phyloP scores from a whole-genome alignment of 495 filamentous ascomycete species.

The Acidiella bohemica region DNA sequence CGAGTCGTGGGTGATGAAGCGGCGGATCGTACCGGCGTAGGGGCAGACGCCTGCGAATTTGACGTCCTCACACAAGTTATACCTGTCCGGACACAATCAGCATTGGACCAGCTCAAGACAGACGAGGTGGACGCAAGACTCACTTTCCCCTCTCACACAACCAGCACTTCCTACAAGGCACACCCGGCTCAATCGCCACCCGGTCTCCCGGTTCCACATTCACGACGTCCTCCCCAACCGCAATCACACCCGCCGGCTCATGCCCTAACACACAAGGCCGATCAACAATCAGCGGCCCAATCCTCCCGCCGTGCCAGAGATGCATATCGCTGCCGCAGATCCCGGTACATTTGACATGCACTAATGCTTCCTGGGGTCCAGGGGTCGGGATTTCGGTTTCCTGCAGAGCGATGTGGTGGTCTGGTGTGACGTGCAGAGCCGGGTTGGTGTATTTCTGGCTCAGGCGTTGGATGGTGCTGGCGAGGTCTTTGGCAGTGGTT shows the following conservation, averaged over 20 bases:
- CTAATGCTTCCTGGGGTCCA: constrained; percentile 3
- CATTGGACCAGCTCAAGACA: too few relatives aligned
- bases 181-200: constrained; percentile 38
- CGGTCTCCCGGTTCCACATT: constrained; percentile 31
- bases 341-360: constrained; percentile 11
- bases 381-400: constrained; percentile 7
- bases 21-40: constrained; percentile 42
- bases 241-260: constrained; percentile 37
- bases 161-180: constrained; percentile 35
- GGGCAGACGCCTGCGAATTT: constrained; percentile 46
- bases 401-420: constrained; percentile 6
- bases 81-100: constrained; percentile 32
- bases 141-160: constrained; percentile 18
- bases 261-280: constrained; percentile 37
- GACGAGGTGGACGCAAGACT: too few relatives aligned
- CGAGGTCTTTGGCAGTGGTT: too few relatives aligned
- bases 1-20: constrained; percentile 41
- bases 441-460: constrained; percentile 6
- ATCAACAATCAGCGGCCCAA: constrained; percentile 34
- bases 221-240: constrained; percentile 33
- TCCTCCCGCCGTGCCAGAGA: constrained; percentile 36
- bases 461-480: too few relatives aligned
- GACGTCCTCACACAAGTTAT: constrained; percentile 38
- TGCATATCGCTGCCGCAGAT: constrained; percentile 26
- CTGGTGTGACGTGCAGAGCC: constrained; percentile 6